A percentile compares a stretch with the other conserved stretches of the same genome.
These are phyloP conservation scores for Houttuynia cordata DNA, from an alignment of 164 flowering plant genomes.

Conservation along the genomic window DNA sequence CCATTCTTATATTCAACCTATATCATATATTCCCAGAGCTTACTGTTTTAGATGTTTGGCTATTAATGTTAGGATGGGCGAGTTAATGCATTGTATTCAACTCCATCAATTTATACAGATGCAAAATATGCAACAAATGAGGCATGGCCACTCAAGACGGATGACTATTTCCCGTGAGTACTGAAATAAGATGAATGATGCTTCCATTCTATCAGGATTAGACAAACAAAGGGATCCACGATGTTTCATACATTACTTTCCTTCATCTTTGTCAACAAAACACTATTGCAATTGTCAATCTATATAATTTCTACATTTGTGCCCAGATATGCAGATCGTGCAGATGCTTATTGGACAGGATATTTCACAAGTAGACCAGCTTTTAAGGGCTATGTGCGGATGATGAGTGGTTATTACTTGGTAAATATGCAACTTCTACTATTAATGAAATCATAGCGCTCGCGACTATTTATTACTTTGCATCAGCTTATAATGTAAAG, in stretches of 20 bases:
- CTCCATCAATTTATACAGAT: constrained; percentile 84
- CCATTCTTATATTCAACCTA: neutral
- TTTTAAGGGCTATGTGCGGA: constrained; percentile 73
- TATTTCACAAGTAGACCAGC: constrained; percentile 88
- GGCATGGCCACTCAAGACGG: constrained; percentile 80
- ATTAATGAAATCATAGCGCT: neutral
- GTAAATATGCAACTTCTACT: constrained; percentile 20
- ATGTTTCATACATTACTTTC: too few species aligned
- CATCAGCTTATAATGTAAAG: neutral
- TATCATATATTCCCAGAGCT: neutral
- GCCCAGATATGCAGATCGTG: constrained; percentile 82
- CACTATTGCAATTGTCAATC: neutral
- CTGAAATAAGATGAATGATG: neutral
- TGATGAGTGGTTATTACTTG: constrained; percentile 83
- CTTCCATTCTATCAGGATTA: neutral
- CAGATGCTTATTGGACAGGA: constrained; percentile 91
- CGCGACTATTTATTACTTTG: too few species aligned
- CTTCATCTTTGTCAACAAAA: too few species aligned
- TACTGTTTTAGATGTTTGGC: neutral
- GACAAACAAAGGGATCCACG: too few species aligned
- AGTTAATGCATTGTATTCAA: constrained; percentile 88
- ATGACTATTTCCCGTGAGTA: constrained; percentile 91
- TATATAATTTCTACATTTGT: neutral
- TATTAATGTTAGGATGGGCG: constrained; percentile 69
- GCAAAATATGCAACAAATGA: constrained; percentile 62